These are phyloP conservation scores for Ceratobasidium sp. DNA, from an alignment of 1,284 basidiomycete species.

Conservation along the genomic window DNA sequence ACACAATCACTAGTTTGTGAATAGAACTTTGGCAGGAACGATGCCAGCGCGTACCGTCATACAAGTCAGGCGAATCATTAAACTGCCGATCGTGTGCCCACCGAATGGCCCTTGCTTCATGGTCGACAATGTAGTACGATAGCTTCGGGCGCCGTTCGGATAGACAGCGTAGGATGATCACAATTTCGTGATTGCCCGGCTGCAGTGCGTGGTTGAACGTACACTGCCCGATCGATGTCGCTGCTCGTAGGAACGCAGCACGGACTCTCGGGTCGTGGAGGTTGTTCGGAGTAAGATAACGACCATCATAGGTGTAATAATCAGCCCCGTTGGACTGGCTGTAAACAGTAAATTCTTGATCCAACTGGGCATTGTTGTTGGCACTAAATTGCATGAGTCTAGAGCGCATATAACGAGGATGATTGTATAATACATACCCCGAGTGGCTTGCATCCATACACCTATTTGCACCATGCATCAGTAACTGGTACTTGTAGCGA, in stretches of 20 bases:
- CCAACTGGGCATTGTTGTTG: too few species aligned
- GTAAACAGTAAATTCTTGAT: background rate
- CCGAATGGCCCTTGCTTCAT: background rate
- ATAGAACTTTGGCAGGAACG: background rate
- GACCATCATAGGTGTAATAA: background rate
- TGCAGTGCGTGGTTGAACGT: background rate
- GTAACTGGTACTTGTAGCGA: background rate
- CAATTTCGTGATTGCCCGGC: background rate
- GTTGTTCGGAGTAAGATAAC: conserved; percentile 13
- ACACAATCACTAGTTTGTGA: background rate
- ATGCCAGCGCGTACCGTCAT: background rate
- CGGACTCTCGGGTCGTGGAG: background rate
- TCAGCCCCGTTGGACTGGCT: background rate
- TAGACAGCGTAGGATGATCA: background rate
- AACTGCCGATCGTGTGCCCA: conserved; percentile 12
- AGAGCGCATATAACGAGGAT: background rate
- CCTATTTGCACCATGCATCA: background rate
- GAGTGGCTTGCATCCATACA: background rate
- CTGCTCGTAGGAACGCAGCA: background rate
- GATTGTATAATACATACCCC: background rate
- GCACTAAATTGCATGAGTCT: background rate
- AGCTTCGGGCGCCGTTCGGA: background rate
- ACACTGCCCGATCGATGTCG: background rate
- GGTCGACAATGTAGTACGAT: conserved; percentile 29
- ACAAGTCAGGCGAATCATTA: background rate